These are phyloP conservation scores for Hypholoma fasciculare DNA, from an alignment of 768 basidiomycete genomes.

Conservation along the genomic window DNA sequence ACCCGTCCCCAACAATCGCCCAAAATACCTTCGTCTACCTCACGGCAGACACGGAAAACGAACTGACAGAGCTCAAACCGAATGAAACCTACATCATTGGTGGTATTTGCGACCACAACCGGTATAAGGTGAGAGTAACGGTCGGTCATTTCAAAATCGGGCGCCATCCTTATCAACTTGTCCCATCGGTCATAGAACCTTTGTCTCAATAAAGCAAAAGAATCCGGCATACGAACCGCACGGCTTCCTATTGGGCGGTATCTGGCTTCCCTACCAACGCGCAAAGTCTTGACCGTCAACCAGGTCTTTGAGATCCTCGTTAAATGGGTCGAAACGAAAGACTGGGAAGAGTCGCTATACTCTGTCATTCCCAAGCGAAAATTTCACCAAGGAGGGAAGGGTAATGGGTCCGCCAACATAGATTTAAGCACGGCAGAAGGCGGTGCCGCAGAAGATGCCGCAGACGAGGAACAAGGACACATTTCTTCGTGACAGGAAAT, in stretches of 20 bases:
- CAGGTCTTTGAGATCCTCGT: conserved; percentile 93
- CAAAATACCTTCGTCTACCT: conserved; percentile 79
- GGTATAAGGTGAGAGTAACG: conserved; percentile 70
- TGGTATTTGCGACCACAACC: conserved; percentile 94
- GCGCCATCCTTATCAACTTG: conserved; percentile 19
- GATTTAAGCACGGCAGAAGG: conserved; percentile 19
- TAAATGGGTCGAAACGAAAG: conserved; percentile 80
- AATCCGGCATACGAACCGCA: conserved; percentile 76
- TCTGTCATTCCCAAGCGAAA: conserved; percentile 93
- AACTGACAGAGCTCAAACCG: conserved; percentile 78
- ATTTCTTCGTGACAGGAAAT: neutral
- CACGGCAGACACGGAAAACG: conserved; percentile 90
- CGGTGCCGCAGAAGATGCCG: conserved; percentile 13
- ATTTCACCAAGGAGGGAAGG: conserved; percentile 54
- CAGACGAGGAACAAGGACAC: conserved; percentile 8
- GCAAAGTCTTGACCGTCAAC: conserved; percentile 97
- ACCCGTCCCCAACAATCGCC: conserved; percentile 11
- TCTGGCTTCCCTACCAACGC: conserved; percentile 77
- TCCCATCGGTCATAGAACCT: conserved; percentile 58
- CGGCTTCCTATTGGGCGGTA: conserved; percentile 95
- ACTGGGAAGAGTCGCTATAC: conserved; percentile 87
- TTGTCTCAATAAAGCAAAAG: conserved; percentile 83
- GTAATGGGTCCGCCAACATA: conserved; percentile 17
- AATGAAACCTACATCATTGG: conserved; percentile 94
- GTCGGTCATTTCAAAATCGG: conserved; percentile 1